Conservation (phyloP, 2,329 filamentous ascomycete species). For the Hypoxylon sp. region DNA sequence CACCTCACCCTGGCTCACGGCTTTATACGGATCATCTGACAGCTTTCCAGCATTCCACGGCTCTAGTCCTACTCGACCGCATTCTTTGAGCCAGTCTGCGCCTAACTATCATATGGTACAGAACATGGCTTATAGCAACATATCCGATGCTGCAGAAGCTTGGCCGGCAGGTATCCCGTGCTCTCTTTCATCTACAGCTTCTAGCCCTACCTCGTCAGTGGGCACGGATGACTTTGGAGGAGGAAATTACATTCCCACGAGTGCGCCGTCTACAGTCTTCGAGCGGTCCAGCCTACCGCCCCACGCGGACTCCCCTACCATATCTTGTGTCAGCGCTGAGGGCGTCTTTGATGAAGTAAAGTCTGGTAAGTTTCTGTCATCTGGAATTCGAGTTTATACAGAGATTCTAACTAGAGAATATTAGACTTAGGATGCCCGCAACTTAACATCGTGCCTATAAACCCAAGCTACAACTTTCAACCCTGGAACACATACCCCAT, state of each 20-base stretch:
- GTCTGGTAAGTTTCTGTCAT: slow-evolving; percentile 50
- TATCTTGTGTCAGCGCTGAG: slow-evolving; percentile 53
- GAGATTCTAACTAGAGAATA: slow-evolving; percentile 49
- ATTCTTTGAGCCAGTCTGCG: slow-evolving; percentile 60
- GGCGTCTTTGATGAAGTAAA: slow-evolving; percentile 56
- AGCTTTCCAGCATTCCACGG: slow-evolving; percentile 45
- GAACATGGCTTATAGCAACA: slow-evolving; percentile 59
- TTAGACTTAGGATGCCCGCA: slow-evolving; percentile 55
- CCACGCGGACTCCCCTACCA: slow-evolving; percentile 53
- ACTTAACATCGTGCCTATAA: slow-evolving; percentile 54
- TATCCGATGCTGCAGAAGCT: slow-evolving; percentile 62
- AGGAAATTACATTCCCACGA: slow-evolving; percentile 64
- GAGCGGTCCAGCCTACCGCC: slow-evolving; percentile 53
- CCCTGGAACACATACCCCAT: slow-evolving; percentile 57
- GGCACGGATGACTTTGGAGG: slow-evolving; percentile 64
- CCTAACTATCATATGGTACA: slow-evolving; percentile 62
- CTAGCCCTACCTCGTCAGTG: slow-evolving; percentile 66
- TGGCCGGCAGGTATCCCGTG: slow-evolving; percentile 63
- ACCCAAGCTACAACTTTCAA: slow-evolving; percentile 54
- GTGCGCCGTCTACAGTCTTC: slow-evolving; percentile 63
- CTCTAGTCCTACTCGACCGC: slow-evolving; percentile 62
- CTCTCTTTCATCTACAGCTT: slow-evolving; percentile 64
- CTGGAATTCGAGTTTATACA: not conserved
- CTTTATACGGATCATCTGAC: slow-evolving; percentile 26
- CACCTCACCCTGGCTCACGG: not conserved